Conservation (phyloP, 169 alveolate genomes). For the Toxoplasma gondii region DNA sequence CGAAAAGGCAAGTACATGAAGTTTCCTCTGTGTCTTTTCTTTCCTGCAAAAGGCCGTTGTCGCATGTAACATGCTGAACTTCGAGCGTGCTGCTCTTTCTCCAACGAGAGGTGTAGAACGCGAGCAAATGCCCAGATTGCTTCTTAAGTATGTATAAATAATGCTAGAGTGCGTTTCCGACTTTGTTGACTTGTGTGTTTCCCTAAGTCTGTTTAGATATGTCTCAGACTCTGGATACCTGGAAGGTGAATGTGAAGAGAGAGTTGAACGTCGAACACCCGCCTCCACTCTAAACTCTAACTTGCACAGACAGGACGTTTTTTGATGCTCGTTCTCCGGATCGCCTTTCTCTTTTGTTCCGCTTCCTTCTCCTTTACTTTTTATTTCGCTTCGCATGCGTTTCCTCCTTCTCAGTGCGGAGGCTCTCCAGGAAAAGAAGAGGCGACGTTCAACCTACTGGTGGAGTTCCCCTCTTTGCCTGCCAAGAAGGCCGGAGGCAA, state of each 20-base stretch:
- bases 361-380: background rate
- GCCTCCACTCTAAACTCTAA: background rate
- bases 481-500: conserved; percentile 42
- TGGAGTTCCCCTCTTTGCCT: conserved; percentile 49
- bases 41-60: background rate
- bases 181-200: background rate
- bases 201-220: background rate
- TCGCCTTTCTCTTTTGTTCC: background rate
- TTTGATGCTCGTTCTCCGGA: background rate
- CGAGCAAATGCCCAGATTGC: background rate
- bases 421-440: conserved; percentile 50
- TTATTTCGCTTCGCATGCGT: background rate
- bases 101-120: background rate
- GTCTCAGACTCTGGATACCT: background rate
- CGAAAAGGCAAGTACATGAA: conserved; percentile 38
- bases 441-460: conserved; percentile 46
- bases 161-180: background rate
- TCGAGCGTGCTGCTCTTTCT: background rate
- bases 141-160: background rate
- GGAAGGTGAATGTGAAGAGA: background rate
- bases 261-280: background rate
- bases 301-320: background rate
- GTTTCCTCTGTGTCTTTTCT: no score
- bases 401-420: conserved; percentile 46
- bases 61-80: background rate